These are phyloP conservation scores for Suillus paluster DNA, from an alignment of 768 basidiomycete genomes.

Conservation along the genomic window DNA sequence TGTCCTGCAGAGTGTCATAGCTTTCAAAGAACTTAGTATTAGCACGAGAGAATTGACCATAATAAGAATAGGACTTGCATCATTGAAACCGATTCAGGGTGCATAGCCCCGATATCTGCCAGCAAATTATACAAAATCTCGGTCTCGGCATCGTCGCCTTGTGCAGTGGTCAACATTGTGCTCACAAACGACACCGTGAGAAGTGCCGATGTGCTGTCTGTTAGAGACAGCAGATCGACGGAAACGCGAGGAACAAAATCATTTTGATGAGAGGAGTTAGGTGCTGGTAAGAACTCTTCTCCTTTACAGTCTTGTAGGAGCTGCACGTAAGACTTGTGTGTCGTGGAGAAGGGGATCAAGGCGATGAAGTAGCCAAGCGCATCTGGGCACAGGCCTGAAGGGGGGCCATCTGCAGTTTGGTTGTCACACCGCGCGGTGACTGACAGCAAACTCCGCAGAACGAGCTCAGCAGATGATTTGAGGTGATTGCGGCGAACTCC, in stretches of 20 bases:
- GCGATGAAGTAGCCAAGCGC: slow-evolving; percentile 82
- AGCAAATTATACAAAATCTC: slow-evolving; percentile 80
- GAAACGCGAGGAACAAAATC: slow-evolving; percentile 57
- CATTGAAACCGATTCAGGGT: slow-evolving; percentile 74
- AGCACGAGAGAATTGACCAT: slow-evolving; percentile 8
- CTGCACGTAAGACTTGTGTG: slow-evolving; percentile 54
- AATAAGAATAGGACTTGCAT: slow-evolving; percentile 54
- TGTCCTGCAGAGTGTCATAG: slow-evolving; percentile 77
- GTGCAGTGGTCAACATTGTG: slow-evolving; percentile 74
- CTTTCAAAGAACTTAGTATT: slow-evolving; percentile 42
- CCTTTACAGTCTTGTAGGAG: slow-evolving; percentile 69
- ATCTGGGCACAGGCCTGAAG: slow-evolving; percentile 56
- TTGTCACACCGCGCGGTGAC: slow-evolving; percentile 56
- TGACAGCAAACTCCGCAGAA: slow-evolving; percentile 64
- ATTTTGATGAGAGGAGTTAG: slow-evolving; percentile 44
- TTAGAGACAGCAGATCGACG: slow-evolving; percentile 61
- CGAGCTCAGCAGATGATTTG: slow-evolving; percentile 60
- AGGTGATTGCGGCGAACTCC: slow-evolving; percentile 75
- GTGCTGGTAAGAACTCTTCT: slow-evolving; percentile 47
- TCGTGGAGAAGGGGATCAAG: slow-evolving; percentile 70
- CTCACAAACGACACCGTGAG: slow-evolving; percentile 76
- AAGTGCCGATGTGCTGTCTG: slow-evolving; percentile 66
- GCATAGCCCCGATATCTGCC: slow-evolving; percentile 65
- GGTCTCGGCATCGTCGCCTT: slow-evolving; percentile 81
- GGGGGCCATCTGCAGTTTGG: slow-evolving; percentile 42